Percentiles rank a stretch among this genome's conserved stretches.
Evolutionary conservation across 75 land plant species (phyloP).

Genomic region (Picea glauca): DNA sequence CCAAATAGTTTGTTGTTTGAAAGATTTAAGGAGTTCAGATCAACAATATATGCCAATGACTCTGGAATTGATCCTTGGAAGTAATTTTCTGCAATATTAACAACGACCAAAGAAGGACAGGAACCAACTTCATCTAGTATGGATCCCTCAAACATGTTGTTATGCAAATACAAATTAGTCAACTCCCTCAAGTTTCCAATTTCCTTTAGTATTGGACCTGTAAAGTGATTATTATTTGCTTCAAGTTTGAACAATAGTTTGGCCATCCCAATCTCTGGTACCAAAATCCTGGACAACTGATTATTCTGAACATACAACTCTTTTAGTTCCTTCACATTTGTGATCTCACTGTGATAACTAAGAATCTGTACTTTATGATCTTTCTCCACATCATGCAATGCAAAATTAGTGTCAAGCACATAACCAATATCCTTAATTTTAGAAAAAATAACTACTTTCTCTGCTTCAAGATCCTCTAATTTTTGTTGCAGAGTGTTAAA

Average conservation of each 20-base stretch:
- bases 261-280: conserved; percentile 53
- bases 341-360: no score
- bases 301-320: conserved; percentile 11
- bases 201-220: conserved; percentile 55
- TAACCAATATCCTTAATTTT: not conserved
- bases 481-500: not conserved
- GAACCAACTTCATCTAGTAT: conserved; percentile 55
- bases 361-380: no score
- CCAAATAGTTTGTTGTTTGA: conserved; percentile 48
- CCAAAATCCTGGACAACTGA: conserved; percentile 56
- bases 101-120: conserved; percentile 38
- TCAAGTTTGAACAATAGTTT: conserved; percentile 29
- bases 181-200: conserved; percentile 34
- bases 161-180: conserved; percentile 49
- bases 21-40: conserved; percentile 55
- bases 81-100: conserved; percentile 55
- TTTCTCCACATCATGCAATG: no score
- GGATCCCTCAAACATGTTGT: conserved; percentile 47
- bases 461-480: conserved; percentile 2
- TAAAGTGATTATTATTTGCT: conserved; percentile 47
- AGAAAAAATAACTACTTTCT: not conserved
- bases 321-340: no score
- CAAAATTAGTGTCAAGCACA: no score
- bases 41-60: conserved; percentile 19
- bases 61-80: conserved; percentile 39